Base-by-base conservation (phyloP, 306 rosid genomes). In the Malus orientalis region DNA sequence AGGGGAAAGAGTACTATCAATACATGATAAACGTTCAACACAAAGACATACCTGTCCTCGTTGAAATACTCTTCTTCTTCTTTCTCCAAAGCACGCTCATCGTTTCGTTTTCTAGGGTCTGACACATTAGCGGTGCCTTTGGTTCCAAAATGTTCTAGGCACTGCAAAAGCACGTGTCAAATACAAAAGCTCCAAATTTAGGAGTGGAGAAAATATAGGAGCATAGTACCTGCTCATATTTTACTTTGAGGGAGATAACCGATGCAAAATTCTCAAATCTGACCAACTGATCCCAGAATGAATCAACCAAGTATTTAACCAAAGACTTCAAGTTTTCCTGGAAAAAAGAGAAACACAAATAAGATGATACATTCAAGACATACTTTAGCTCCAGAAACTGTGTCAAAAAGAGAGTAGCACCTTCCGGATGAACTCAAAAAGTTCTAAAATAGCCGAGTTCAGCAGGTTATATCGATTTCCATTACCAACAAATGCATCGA, bases 401-500 rank as follows among this genome's bases (percentile, higher is more conserved):
- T 72, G 23, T 47, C 70, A 66, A 66, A 38, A 74, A 57, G 74
- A 80, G 71, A 77, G 80, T 7, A 72, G 76, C 76, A 94, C 98
- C 97, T 91, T 91, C 63, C 84, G 82, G 65, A 91, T 91, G 85
- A 71, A 91, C 84, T 94, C 98, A 75, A 94, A 86, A 80, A 94
- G 97, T 49, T 94, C 98, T 74, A 94, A 84, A 81, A 91, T 89
- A 61, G 97, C 91, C 23, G 98, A 94, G 80, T 94, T 85, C 73
- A 94, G 97, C 83, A 94, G 89, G 86, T 94, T 94, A 83, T 94
- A 94, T 61, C 98, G 98, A 84, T 85, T 86, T 61, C 98, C 98
- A 84, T 94, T 94, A 73, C 87, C 76, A 85, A 90, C 86, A 78
- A 94, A 94, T 70, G 86, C 93, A 71, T 87, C 93, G 29, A 91